Evolutionary conservation across 768 basidiomycete genomes (phyloP).

Genomic region (Leccinum barrowsii): DNA sequence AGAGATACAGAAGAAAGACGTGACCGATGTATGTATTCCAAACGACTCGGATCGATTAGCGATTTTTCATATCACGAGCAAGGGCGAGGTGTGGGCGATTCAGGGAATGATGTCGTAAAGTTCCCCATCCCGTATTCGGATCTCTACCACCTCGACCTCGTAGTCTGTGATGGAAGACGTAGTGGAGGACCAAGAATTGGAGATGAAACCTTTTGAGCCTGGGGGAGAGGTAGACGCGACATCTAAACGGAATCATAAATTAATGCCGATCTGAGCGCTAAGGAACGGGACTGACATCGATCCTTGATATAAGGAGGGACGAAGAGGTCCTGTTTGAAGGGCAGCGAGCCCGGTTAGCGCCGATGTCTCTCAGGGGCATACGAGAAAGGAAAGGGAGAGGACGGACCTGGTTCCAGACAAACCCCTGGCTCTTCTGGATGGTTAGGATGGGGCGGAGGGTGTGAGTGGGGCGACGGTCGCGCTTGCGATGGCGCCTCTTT

Average conservation of each 20-base stretch:
- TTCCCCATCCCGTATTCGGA: constrained; percentile 77
- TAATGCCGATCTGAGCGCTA: constrained; percentile 7
- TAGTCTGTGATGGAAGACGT: constrained; percentile 69
- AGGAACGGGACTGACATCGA: constrained; percentile 59
- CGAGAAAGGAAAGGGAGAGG: background rate
- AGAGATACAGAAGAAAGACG: background rate
- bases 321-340: constrained; percentile 64
- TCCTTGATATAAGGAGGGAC: constrained; percentile 89
- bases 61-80: constrained; percentile 4
- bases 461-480: constrained; percentile 54
- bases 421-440: constrained; percentile 83
- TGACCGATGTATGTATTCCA: constrained; percentile 10
- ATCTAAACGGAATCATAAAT: constrained; percentile 39
- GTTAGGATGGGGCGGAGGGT: constrained; percentile 80
- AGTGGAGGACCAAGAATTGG: constrained; percentile 64
- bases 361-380: too few species aligned
- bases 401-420: constrained; percentile 87
- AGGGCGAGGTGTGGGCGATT: constrained; percentile 1
- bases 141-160: constrained; percentile 86
- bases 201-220: constrained; percentile 60
- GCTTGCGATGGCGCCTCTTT: constrained; percentile 47
- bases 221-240: constrained; percentile 83
- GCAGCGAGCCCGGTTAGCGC: background rate
- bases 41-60: constrained; percentile 13
- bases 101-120: constrained; percentile 71